Percentiles rank a stretch among this genome's conserved stretches.
Conservation (phyloP, 2,329 filamentous ascomycete genomes). For the Trichoderma sp. region DNA sequence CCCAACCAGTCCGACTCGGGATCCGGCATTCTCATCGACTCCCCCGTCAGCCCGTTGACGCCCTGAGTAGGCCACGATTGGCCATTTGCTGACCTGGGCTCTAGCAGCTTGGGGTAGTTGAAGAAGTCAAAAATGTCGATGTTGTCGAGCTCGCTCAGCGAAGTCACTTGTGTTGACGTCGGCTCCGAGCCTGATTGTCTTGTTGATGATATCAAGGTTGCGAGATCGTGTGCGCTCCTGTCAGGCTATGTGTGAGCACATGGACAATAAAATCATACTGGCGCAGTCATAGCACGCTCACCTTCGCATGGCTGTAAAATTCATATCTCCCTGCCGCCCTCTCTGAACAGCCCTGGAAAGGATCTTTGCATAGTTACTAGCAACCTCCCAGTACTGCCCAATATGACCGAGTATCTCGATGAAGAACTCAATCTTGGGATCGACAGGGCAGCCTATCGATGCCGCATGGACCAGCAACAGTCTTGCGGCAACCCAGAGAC, state of each 20-base stretch:
- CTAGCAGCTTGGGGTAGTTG: slow-evolving; percentile 45
- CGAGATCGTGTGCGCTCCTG: slow-evolving; percentile 46
- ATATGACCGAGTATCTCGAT: slow-evolving; percentile 47
- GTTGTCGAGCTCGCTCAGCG: slow-evolving; percentile 47
- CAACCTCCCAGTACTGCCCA: slow-evolving; percentile 50
- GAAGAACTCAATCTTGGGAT: slow-evolving; percentile 48
- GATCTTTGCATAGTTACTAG: slow-evolving; percentile 47
- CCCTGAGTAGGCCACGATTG: slow-evolving; percentile 36
- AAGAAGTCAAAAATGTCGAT: slow-evolving; percentile 52
- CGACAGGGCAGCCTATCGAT: slow-evolving; percentile 42
- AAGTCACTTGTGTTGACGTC: slow-evolving; percentile 44
- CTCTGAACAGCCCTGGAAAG: slow-evolving; percentile 45
- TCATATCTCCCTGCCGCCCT: slow-evolving; percentile 42
- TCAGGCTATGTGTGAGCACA: not conserved
- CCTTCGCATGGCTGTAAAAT: slow-evolving; percentile 47
- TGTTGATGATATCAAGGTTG: slow-evolving; percentile 42
- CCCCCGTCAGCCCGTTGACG: slow-evolving; percentile 32
- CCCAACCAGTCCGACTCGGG: slow-evolving; percentile 41
- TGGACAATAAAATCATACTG: too few relatives aligned
- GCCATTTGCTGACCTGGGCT: slow-evolving; percentile 31
- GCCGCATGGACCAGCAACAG: slow-evolving; percentile 48
- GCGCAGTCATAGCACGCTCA: slow-evolving; percentile 25
- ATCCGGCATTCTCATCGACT: slow-evolving; percentile 36
- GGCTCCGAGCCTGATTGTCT: slow-evolving; percentile 45
- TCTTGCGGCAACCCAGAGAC: slow-evolving; percentile 48